Conservation (phyloP, 2,329 filamentous ascomycete species). For the Tolypocladium amazonense region DNA sequence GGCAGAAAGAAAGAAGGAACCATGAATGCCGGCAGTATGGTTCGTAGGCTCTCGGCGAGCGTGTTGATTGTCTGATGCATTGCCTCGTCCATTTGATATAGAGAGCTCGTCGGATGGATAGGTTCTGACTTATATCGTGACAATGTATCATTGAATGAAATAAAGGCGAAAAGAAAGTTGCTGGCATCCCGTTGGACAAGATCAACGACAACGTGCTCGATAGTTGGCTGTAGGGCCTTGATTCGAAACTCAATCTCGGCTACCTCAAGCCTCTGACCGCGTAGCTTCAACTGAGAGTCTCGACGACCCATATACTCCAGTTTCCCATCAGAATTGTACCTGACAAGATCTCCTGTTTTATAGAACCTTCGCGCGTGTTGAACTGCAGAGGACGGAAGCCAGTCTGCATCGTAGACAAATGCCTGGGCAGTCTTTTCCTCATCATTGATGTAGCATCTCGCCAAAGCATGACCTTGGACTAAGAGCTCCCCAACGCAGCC, state of each 20-base stretch:
- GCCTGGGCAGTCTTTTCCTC: not conserved
- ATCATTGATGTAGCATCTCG: constrained; percentile 12
- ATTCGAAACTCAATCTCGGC: constrained; percentile 11
- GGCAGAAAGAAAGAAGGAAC: constrained; percentile 29
- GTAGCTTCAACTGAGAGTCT: constrained; percentile 47
- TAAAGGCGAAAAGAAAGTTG: not conserved
- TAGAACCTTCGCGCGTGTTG: constrained; percentile 17
- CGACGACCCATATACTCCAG: constrained; percentile 38
- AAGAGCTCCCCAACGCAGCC: constrained; percentile 14
- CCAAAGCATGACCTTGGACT: constrained; percentile 14
- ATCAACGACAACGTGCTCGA: constrained; percentile 3
- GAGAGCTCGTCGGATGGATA: no score
- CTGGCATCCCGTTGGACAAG: not conserved
- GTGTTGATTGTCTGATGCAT: not conserved
- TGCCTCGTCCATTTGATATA: not conserved
- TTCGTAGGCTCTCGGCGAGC: not conserved
- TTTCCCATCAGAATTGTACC: constrained; percentile 27
- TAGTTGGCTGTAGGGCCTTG: not conserved
- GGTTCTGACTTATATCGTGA: no score
- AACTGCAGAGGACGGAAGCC: constrained; percentile 1
- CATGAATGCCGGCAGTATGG: constrained; percentile 24
- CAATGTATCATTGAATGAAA: not conserved
- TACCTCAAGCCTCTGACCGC: constrained; percentile 44
- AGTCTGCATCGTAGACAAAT: constrained; percentile 33
- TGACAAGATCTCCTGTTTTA: constrained; percentile 36